Base-by-base conservation (phyloP, 2,329 filamentous ascomycete genomes). In the Ophiosphaerella korrae region DNA sequence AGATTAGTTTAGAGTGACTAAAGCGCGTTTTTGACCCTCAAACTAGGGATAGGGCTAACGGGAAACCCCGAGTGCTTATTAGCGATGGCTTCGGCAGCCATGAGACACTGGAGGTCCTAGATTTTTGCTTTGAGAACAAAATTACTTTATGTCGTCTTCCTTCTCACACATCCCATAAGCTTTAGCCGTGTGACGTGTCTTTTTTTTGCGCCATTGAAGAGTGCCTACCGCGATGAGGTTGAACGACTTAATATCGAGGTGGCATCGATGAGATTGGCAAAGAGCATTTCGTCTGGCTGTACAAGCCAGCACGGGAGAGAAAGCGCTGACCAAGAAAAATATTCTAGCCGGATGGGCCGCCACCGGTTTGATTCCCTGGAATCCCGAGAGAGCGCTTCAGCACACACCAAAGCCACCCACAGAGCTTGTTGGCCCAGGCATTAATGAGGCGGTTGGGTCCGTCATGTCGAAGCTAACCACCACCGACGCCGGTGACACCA, bases 1-100 rank as follows among this genome's bases (percentile, higher is more conserved):
- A 67, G 21, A 72, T 74, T 26, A 74, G 64, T 55, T 59, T 74
- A 7, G 49, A 75, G 48, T 75, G 59, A 71, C 52, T 75, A 13
- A 68, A 55, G 47, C 57, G 48, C 42, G 55, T 75, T 3, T 75
- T 75, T 57, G 53, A 75, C 53, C 69, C 66, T 9, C 33, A 70
- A 53, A 75, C 70, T 5, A 67, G 60, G 58, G 57, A 46, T 42
- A 49, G 46, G 45, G 71, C 68, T 48, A 58, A 71, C 21, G 31
- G 58, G 7, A 70, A 63, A 48, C 70, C 60, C 53, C 66, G 69
- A 1, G 47, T 74, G 3, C 58, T 75, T 16, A 71, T 75, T 14
- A 69, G 51, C 18, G 62, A 76, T 48, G 59, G 73, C 41, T 74
- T 76, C 43, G 59, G 60, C 5, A 71, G 60, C 16, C 66, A 76